Base-by-base conservation (phyloP, 352 stramenopile species). In the Peronospora belbahrii region DNA sequence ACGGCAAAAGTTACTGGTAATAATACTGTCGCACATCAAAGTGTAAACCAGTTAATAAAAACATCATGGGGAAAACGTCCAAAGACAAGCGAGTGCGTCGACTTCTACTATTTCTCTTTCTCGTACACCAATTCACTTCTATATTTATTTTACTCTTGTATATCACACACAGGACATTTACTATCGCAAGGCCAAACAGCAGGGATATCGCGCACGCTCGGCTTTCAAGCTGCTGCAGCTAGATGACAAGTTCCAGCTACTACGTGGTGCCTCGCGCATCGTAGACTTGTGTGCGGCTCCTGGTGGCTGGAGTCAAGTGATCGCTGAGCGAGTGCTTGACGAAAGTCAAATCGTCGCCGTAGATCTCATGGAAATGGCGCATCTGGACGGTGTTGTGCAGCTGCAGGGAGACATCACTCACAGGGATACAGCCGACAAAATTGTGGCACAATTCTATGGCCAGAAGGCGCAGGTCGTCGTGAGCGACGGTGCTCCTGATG, bases 221-320 rank as follows among this genome's bases (percentile, higher is more conserved):
- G 97, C 97, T 3, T 99, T 98, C 74, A 99, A 99, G 57, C 67
- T 99, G 14, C 59, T 99, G 8, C 96, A 99, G 58, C 70, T 99
- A 9, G 96, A 99, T 65, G 95, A 98, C 48, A 95, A 97, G 39
- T 99, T 98, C 65, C 68, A 95, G 35, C 64, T 99, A 0, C 93
- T 99, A 28, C 43, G 77, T 15, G 64, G 71, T 67, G 87, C 95
- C 31, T 83, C 58, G 8, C 82, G 82, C 24, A 71, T 90, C 17
- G 83, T 94, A 24, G 83, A 94, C 52, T 52, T 94, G 31, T 94
- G 83, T 25, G 79, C 83, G 1, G 83, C 83, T 5, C 82, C 83
- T n/a, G 83, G 83, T 5, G 78, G 83, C 3, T 94, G 83, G 83
- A 90, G 77, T 51, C 79, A 94, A 50, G 83, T 93, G 49, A 88